Evolutionary conservation across 1,284 basidiomycete genomes (phyloP), one percentile per base, ranked within the genome.

Genomic region (Apiotrichum veenhuisii): DNA sequence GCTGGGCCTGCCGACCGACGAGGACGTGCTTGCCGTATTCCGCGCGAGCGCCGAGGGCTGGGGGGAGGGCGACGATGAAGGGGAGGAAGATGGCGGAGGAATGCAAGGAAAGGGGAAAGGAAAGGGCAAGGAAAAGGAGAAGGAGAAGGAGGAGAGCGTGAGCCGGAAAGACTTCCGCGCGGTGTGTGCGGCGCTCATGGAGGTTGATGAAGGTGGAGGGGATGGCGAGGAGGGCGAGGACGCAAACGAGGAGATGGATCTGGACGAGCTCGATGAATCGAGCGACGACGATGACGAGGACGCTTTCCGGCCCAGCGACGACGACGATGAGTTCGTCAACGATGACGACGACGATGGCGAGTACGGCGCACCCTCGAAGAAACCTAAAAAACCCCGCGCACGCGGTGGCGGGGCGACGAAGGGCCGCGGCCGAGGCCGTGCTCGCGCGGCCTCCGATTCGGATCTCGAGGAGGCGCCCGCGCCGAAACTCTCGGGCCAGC

Each of bases 161-260:
- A 58, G 52, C 20, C 50, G 52, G 33, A 69, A 64, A 23, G 73
- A 74, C 54, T 74, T 72, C 38, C 50, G 70, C 14, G 71, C 71
- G 2, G 73, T 74, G 0, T 75, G 73, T 49, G 76, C 73, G 1
- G 76, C 74, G 9, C 52, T 77, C 33, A 74, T 77, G 75, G 30
- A 30, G 11, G 46, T 20, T 2, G 46, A 34, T 20, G 45, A 58
- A 23, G 59, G 49, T 17, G 65, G 64, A 23, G 58, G 57, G 9
- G 58, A 43, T 10, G 58, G 27, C 0, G 62, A 59, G n/a, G n/a
- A n/a, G 8, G 63, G 54, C 3, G 66, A 48, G 7, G 65, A 57
- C 2, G 64, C 45, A 0, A 58, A 52, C 11, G 38, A 54, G 14
- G 38, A 54, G 14, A 45, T 34, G 18, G 55, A 51, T n/a, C n/a